These are phyloP conservation scores for Nakazawaea siamensis DNA, from an alignment of 805 yeast genomes.

Conservation along the genomic window DNA sequence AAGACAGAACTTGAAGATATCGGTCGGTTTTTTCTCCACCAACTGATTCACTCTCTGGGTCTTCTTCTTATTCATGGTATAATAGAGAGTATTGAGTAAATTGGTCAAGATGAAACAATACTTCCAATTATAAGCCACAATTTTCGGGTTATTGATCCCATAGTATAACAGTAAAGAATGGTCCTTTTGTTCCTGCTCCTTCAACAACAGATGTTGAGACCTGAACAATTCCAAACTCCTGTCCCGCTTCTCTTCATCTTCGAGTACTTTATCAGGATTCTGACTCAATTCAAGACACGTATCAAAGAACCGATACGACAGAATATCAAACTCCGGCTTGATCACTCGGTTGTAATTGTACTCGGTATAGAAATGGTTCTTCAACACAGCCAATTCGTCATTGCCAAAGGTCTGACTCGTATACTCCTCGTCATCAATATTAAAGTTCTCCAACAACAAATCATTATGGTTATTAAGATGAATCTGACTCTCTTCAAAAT, in stretches of 20 bases:
- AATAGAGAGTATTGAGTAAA: slow-evolving; percentile 46
- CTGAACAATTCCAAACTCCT: slow-evolving; percentile 21
- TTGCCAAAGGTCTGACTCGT: slow-evolving; percentile 27
- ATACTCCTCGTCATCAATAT: slow-evolving; percentile 23
- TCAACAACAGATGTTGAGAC: slow-evolving; percentile 19
- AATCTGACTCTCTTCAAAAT: slow-evolving; percentile 13
- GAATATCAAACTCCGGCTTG: slow-evolving; percentile 17
- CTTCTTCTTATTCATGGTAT: slow-evolving; percentile 49
- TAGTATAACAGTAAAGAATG: slow-evolving; percentile 1
- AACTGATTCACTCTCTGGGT: slow-evolving; percentile 66
- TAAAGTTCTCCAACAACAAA: slow-evolving; percentile 10
- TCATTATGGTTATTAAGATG: slow-evolving; percentile 8
- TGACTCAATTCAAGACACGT: slow-evolving; percentile 20
- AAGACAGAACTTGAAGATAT: slow-evolving; percentile 46
- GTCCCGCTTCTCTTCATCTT: slow-evolving; percentile 12
- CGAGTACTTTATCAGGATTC: not conserved
- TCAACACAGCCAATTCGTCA: slow-evolving; percentile 26
- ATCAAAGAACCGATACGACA: slow-evolving; percentile 29
- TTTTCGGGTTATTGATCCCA: slow-evolving; percentile 15
- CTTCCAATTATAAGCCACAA: slow-evolving; percentile 18
- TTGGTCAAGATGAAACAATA: slow-evolving; percentile 42
- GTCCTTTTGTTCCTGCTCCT: slow-evolving; percentile 19
- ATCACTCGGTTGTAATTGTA: slow-evolving; percentile 11
- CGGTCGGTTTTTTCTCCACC: slow-evolving; percentile 57
- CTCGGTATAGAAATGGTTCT: slow-evolving; percentile 8